Conservation (phyloP, 2,329 filamentous ascomycete genomes). For the Camillea tinctor region DNA sequence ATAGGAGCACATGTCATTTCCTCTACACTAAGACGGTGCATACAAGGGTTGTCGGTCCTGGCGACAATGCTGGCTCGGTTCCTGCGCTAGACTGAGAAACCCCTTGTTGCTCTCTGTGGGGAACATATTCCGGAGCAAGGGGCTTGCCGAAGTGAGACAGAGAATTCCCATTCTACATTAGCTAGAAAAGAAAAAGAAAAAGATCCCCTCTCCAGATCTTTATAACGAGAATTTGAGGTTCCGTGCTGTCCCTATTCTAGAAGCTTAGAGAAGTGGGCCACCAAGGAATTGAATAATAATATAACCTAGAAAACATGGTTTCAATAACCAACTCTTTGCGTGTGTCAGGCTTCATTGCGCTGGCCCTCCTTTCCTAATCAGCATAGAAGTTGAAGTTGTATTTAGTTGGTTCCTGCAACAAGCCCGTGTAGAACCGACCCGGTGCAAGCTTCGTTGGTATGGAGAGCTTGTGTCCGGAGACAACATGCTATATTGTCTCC, state of each 20-base stretch:
- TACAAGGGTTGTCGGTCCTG: not conserved
- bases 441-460: not conserved
- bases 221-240: too few relatives aligned
- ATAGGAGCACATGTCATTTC: too few relatives aligned
- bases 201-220: too few relatives aligned
- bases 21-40: too few relatives aligned
- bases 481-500: not conserved
- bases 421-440: not conserved
- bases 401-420: not conserved
- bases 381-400: not conserved
- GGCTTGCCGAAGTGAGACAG: conserved; percentile 2
- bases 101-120: conserved; percentile 11
- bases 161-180: not conserved
- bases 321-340: not conserved
- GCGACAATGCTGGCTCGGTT: conserved; percentile 10
- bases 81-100: conserved; percentile 15
- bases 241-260: too few relatives aligned
- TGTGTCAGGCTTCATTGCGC: not conserved
- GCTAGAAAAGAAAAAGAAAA: not conserved
- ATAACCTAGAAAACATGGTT: not conserved
- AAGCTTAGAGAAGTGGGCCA: not conserved
- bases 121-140: not conserved
- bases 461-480: not conserved
- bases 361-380: not conserved
- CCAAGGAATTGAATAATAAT: not conserved